phyloP scores from a whole-genome alignment of 345 rosid genomes.

The Cochlearia excelsa region DNA sequence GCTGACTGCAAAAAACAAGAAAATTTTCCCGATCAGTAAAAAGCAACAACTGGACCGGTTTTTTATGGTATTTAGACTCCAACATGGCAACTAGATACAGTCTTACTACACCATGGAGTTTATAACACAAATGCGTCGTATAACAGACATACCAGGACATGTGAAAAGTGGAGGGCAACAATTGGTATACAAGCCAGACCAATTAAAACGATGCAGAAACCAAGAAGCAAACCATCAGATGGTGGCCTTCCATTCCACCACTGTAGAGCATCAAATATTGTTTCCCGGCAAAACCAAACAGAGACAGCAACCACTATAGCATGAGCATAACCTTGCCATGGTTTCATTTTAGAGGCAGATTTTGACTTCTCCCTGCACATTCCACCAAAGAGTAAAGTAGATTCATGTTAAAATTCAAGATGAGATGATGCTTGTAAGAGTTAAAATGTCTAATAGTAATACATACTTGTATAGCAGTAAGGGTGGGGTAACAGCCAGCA shows the following conservation, averaged over 20 bases:
- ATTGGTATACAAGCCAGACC: slow-evolving; percentile 93
- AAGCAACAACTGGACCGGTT: slow-evolving; percentile 15
- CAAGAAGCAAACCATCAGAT: slow-evolving; percentile 91
- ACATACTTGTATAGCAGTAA: slow-evolving; percentile 87
- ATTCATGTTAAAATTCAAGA: slow-evolving; percentile 6
- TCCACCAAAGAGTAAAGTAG: slow-evolving; percentile 27
- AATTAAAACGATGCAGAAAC: slow-evolving; percentile 71
- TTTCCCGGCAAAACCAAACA: slow-evolving; percentile 95
- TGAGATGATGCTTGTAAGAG: slow-evolving; percentile 1
- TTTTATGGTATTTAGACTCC: slow-evolving; percentile 9
- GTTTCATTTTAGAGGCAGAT: slow-evolving; percentile 84
- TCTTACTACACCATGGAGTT: slow-evolving; percentile 5
- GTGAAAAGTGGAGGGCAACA: slow-evolving; percentile 88
- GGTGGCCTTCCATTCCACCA: slow-evolving; percentile 97
- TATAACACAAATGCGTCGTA: slow-evolving; percentile 7
- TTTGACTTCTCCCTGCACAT: slow-evolving; percentile 73
- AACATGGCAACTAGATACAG: slow-evolving; percentile 16
- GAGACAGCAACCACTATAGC: slow-evolving; percentile 75
- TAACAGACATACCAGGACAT: slow-evolving; percentile 66
- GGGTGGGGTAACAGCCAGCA: slow-evolving; percentile 88
- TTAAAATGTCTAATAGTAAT: slow-evolving; percentile 1
- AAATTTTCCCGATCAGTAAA: slow-evolving; percentile 20
- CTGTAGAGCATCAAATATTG: slow-evolving; percentile 91
- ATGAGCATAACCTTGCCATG: slow-evolving; percentile 96
- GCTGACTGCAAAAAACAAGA: slow-evolving; percentile 60